Evolutionary conservation across 2,329 filamentous ascomycete genomes (phyloP), one percentile per base, ranked within the genome.

Genomic region (Clonostachys byssicola): DNA sequence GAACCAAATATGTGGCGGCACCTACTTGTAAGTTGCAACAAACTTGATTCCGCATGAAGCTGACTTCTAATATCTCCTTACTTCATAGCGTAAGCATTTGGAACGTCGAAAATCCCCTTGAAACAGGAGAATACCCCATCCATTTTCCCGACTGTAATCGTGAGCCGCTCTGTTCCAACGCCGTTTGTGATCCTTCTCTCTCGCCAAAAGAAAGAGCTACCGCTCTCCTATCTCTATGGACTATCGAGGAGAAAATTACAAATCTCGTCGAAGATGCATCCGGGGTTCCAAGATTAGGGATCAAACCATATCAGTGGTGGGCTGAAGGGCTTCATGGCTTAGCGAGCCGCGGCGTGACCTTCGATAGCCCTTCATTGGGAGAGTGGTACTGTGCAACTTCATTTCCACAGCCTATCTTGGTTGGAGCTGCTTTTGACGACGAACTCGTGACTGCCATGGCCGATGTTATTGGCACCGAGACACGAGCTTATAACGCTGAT

Each of bases 401-500:
- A 0, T 86, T 86, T 55, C 81, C 83, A 0, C 74, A 78, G 55
- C 82, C 83, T 0, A 83, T 87, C 45, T 62, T 77, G 3, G 75
- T 82, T 54, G 76, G 75, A 18, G 80, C 83, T 1, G 75, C 82
- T 0, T 82, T 87, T 51, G 81, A 87, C 52, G 80, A 85, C 51
- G 73, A 74, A 0, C 61, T 87, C 35, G 77, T 86, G 51, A 60
- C 71, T 17, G 64, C 73, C 8, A 75, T 87, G 5, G 83, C 74
- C 3, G 67, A 59, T 5, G 72, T 81, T 5, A 71, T 81, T 9
- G 63, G 63, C 17, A 85, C 76, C 0, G 83, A 88, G 58, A 80
- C 78, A 1, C 70, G 84, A 35, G 82, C 83, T 0, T 86, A 84
- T 56, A 80, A 71, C 55, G 87, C 87, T 52, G 73, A 59, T 6